Base-by-base conservation (phyloP, 441 rosid species). In the Aleurites moluccanus region DNA sequence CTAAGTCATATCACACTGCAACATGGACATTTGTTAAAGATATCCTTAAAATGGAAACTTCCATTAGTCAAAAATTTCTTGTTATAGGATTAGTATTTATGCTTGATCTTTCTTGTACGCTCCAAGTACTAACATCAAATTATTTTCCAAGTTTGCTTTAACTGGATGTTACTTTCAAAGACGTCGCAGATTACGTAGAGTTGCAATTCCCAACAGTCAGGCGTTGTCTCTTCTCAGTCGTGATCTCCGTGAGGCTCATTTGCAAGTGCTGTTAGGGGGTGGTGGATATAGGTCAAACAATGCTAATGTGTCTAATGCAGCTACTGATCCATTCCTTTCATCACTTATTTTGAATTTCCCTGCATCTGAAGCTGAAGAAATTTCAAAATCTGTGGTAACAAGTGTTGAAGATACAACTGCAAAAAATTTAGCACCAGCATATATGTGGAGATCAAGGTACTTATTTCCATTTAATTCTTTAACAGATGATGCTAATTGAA, bases 11-110 rank as follows among this genome's bases (percentile, higher is more conserved):
- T 87, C 69, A 86, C 83, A 3, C 79, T 84, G 75, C 89, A 87
- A 74, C 92, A 89, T 70, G 87, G 85, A 57, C 84, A 89, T 81
- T 73, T 87, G 78, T 79, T 89, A 81, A 87, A 89, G 86, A 87
- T 86, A 89, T 89, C 92, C 89, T 86, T 79, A 40, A 59, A 69
- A 47, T 64, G 21, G 72, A 75, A 60, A 45, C 56, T 82, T 67
- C 42, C 3, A 21, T 70, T 9, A 4, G 21, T 74, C 60, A 50
- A 47, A 57, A 25, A 9, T 69, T 4, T 72, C 35, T 70, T 7
- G 15, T 44, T 38, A 14, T 64, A 13, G 67, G n/a, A 44, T 23
- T 3, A 28, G 7, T 27, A 50, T 20, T 18, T 18, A 44, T 71
- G 52, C 42, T 9, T 47, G 64, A 18, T 71, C 73, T 20, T 79